phyloP scores from a whole-genome alignment of 2,329 filamentous ascomycete species.

The Xylariaceae sp. region DNA sequence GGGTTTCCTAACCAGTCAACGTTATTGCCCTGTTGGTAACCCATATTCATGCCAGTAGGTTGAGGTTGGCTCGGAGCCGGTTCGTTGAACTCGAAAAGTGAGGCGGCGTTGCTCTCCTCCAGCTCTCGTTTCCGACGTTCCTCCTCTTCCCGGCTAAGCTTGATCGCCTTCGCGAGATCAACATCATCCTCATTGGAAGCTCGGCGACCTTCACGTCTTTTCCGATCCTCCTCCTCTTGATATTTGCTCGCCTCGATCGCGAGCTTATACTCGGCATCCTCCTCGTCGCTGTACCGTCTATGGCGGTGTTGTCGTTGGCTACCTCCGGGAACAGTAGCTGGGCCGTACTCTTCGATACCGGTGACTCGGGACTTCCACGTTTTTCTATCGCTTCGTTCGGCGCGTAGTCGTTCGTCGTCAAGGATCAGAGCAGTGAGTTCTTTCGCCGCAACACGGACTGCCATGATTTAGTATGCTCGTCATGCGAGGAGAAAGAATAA shows the following conservation, averaged over 20 bases:
- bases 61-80: conserved; percentile 61
- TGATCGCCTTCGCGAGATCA: conserved; percentile 90
- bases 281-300: conserved; percentile 60
- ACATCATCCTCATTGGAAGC: conserved; percentile 67
- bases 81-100: conserved; percentile 77
- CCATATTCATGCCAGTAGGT: conserved; percentile 88
- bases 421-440: conserved; percentile 87
- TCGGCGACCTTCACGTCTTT: conserved; percentile 61
- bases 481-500: conserved; percentile 10
- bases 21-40: conserved; percentile 92
- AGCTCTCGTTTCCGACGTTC: conserved; percentile 81
- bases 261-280: conserved; percentile 84
- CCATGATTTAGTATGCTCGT: conserved; percentile 29
- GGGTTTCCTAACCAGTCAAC: conserved; percentile 98
- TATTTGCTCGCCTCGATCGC: conserved; percentile 93
- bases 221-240: conserved; percentile 85
- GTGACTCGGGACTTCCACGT: conserved; percentile 96
- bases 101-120: conserved; percentile 76
- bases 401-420: conserved; percentile 87
- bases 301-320: conserved; percentile 43
- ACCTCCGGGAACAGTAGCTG: conserved; percentile 24
- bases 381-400: conserved; percentile 85
- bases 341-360: conserved; percentile 76
- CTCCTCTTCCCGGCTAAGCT: conserved; percentile 90
- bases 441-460: conserved; percentile 93